Evolutionary conservation across 1,284 basidiomycete species (phyloP), one percentile per base, ranked within the genome.

Genomic region (Filobasidium uniguttulatum): DNA sequence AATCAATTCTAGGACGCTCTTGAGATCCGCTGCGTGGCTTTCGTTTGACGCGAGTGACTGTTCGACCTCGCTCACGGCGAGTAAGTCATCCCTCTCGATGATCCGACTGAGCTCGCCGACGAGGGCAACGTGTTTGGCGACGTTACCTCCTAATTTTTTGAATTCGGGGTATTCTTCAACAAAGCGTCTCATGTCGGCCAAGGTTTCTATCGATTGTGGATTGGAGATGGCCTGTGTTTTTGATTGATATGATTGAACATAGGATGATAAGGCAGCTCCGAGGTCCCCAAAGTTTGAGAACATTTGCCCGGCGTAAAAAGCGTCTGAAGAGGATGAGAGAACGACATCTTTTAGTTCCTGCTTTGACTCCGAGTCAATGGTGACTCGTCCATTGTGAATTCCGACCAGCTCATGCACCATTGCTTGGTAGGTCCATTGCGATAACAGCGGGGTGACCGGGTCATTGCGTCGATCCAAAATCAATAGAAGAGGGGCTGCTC

Each of bases 101-200:
- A 96, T 67, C 52, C 89, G 75, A 63, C 89, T 94, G 54, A 99
- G 76, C 67, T 98, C 94, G 31, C 93, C 93, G 0, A 99, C 89
- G 10, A 99, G 71, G 7, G 91, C 85, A 20, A 98, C 94, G 63
- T 98, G 94, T 69, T 98, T 99, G 70, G 85, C 89, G 28, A 99
- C 94, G 66, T 99, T 99, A 20, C 91, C 91, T 3, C 94, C 89
- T 28, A 98, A 75, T 63, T 91, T 91, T 57, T 83, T 77, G 66
- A 98, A 97, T 67, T 98, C 94, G 2, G 94, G 94, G 69, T 96
- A 99, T 60, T 96, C 91, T 65, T 99, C 94, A 3, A 99, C 85
- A 62, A 99, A 99, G 19, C 79, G 80, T 67, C 96, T 96, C 91
- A 96, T 96, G 62, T 99, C 94, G 7, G 82, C 73, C 52, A 98